A percentile compares a stretch with the other conserved stretches of the same genome.
These are phyloP conservation scores for Metschnikowia proteae DNA, from an alignment of 805 yeast species.

Conservation along the genomic window DNA sequence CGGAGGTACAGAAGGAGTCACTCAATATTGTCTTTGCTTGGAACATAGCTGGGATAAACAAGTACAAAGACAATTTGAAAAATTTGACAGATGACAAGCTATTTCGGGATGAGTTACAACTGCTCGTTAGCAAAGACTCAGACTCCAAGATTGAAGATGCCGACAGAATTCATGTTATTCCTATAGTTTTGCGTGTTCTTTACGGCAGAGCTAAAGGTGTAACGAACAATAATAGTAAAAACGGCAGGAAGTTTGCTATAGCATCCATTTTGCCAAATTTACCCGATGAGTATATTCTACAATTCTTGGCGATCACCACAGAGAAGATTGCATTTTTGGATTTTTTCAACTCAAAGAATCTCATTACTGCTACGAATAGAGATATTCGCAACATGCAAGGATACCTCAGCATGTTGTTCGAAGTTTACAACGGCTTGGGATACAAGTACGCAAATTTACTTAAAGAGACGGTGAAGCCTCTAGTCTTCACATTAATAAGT, in stretches of 20 bases:
- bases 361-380: conserved; percentile 11
- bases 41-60: conserved; percentile 53
- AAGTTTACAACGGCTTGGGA: conserved; percentile 57
- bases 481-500: conserved; percentile 50
- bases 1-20: conserved; percentile 68
- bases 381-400: conserved; percentile 56
- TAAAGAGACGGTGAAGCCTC: conserved; percentile 50
- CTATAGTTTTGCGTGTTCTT: conserved; percentile 68
- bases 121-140: conserved; percentile 48
- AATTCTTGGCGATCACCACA: conserved; percentile 62
- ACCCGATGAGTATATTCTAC: conserved; percentile 45
- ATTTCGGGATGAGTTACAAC: conserved; percentile 80
- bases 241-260: conserved; percentile 69
- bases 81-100: conserved; percentile 78
- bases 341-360: conserved; percentile 5
- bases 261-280: conserved; percentile 60
- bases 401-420: conserved; percentile 57
- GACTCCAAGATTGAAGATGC: conserved; percentile 55
- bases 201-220: conserved; percentile 82
- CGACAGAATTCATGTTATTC: conserved; percentile 62
- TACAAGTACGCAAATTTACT: conserved; percentile 48
- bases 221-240: conserved; percentile 64
- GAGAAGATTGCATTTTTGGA: conserved; percentile 40
- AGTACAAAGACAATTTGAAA: conserved; percentile 67
- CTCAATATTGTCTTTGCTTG: conserved; percentile 65